phyloP scores from a whole-genome alignment of 768 basidiomycete species.

The Leucogyrophana mollusca region DNA sequence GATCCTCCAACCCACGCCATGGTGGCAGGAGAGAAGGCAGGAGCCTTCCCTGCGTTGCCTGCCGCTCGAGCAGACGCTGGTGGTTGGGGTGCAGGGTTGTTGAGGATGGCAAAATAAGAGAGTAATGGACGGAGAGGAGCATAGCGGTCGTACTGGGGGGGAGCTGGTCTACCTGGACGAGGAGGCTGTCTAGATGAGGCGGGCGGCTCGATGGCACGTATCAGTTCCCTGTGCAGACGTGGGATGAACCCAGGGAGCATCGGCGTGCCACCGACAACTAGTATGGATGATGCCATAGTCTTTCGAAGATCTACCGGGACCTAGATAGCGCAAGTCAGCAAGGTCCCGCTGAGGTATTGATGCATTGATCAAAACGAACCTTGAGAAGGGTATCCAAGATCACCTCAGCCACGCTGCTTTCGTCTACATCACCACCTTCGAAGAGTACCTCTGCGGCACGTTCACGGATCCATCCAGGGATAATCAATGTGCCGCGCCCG shows the following conservation, averaged over 20 bases:
- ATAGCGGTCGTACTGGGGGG: slow-evolving; percentile 71
- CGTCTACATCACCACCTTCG: slow-evolving; percentile 86
- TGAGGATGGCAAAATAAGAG: slow-evolving; percentile 77
- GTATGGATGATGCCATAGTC: slow-evolving; percentile 78
- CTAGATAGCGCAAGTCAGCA: slow-evolving; percentile 35
- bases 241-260: slow-evolving; percentile 94
- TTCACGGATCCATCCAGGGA: slow-evolving; percentile 96
- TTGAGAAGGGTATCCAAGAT: slow-evolving; percentile 79
- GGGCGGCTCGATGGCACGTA: slow-evolving; percentile 53
- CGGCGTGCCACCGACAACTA: slow-evolving; percentile 85
- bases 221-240: slow-evolving; percentile 76
- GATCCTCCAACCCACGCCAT: slow-evolving; percentile 95
- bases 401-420: slow-evolving; percentile 79
- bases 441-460: slow-evolving; percentile 89
- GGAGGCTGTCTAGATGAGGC: slow-evolving; percentile 32
- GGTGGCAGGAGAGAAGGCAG: slow-evolving; percentile 78
- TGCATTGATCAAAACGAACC: slow-evolving; percentile 29
- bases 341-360: neutral
- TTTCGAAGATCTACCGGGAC: slow-evolving; percentile 88
- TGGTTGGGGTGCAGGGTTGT: slow-evolving; percentile 69
- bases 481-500: slow-evolving; percentile 72
- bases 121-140: slow-evolving; percentile 68
- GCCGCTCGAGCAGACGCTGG: slow-evolving; percentile 44
- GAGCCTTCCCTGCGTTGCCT: slow-evolving; percentile 77
- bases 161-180: slow-evolving; percentile 37